These are phyloP conservation scores for Macadamia integrifolia DNA, from an alignment of 164 flowering plant species.

Conservation along the genomic window DNA sequence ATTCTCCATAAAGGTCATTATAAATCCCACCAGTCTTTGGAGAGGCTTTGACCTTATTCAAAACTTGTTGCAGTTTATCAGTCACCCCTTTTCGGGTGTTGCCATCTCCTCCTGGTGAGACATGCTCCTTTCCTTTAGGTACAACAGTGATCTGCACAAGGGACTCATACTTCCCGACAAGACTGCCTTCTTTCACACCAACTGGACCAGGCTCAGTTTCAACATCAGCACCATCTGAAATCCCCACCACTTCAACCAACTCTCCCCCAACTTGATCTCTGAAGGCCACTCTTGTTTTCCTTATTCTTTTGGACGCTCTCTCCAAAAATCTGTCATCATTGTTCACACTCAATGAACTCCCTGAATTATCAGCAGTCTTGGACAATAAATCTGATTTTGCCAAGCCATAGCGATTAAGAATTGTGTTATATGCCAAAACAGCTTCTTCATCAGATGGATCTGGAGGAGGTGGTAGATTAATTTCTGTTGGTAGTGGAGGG, in stretches of 20 bases:
- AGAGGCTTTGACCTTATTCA: conserved; percentile 69
- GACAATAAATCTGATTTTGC: conserved; percentile 29
- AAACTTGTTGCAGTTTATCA: conserved; percentile 64
- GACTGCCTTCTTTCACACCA: conserved; percentile 97
- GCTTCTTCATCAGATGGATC: conserved; percentile 97
- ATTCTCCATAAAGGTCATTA: conserved; percentile 87
- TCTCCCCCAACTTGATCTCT: conserved; percentile 90
- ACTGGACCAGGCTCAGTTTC: conserved; percentile 95
- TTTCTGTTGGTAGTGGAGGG: conserved; percentile 51
- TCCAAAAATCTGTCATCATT: conserved; percentile 20
- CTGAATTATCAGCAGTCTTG: conserved; percentile 14
- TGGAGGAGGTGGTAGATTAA: conserved; percentile 74
- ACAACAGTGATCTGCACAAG: conserved; percentile 82
- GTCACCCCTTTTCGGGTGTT: conserved; percentile 60
- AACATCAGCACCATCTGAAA: conserved; percentile 93
- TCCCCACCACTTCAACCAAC: conserved; percentile 83
- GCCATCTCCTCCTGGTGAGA: conserved; percentile 35
- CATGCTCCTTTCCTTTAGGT: conserved; percentile 76
- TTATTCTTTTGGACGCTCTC: conserved; percentile 61
- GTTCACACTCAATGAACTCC: conserved; percentile 20
- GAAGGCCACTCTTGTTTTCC: conserved; percentile 65
- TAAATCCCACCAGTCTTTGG: conserved; percentile 66
- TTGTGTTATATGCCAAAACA: conserved; percentile 79
- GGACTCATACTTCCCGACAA: conserved; percentile 95
- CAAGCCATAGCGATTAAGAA: conserved; percentile 68